phyloP scores from a whole-genome alignment of 257 asterid genomes.

The Capsicum rhomboideum region DNA sequence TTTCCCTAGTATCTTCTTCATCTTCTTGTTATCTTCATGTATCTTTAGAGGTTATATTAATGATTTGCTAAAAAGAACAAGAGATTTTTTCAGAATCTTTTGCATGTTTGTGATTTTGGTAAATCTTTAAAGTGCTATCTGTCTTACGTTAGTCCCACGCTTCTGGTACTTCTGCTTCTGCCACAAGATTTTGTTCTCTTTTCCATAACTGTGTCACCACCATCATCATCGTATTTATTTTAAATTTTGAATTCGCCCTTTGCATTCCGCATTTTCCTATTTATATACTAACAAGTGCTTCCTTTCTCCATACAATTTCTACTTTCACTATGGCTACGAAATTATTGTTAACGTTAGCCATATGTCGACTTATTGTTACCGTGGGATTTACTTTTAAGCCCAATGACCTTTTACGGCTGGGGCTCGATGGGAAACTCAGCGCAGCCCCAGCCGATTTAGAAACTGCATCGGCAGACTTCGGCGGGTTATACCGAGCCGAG shows the following conservation, averaged over 20 bases:
- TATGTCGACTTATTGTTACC: constrained; percentile 46
- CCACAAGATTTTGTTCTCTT: constrained; percentile 24
- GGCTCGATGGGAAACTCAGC: constrained; percentile 40
- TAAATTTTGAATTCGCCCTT: too few species aligned
- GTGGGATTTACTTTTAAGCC: constrained; percentile 63
- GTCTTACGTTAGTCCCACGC: constrained; percentile 38
- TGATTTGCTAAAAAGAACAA: constrained; percentile 1
- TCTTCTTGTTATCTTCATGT: not conserved
- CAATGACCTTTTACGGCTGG: constrained; percentile 28
- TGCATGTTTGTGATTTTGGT: constrained; percentile 32
- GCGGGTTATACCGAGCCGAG: constrained; percentile 30
- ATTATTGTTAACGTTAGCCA: constrained; percentile 41
- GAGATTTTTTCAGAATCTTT: constrained; percentile 26
- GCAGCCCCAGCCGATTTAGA: constrained; percentile 34
- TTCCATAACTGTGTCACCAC: not conserved
- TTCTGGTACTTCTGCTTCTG: constrained; percentile 1
- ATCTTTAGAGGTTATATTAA: not conserved
- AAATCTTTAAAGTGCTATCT: constrained; percentile 52
- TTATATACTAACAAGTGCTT: not conserved
- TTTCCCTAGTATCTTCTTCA: too few species aligned
- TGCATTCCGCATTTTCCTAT: too few species aligned
- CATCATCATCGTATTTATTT: not conserved
- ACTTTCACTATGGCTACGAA: constrained; percentile 29
- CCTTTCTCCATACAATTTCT: not conserved
- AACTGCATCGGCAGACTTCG: constrained; percentile 50